A percentile compares a stretch with the other conserved stretches of the same genome.
phyloP scores from a whole-genome alignment of 768 basidiomycete genomes.

The Inosperma sp. region DNA sequence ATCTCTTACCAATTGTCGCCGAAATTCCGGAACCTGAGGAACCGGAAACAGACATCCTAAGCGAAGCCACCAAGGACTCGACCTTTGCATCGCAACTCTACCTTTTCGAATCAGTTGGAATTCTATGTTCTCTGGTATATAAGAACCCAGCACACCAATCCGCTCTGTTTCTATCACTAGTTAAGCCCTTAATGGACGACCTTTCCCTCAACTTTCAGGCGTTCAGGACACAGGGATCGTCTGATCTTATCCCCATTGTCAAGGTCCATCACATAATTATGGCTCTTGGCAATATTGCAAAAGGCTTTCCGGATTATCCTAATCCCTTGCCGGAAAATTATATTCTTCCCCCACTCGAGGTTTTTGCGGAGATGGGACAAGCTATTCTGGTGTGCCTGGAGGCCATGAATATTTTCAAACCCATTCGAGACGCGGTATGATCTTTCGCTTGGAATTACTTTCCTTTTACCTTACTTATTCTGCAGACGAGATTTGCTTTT shows the following conservation, averaged over 20 bases:
- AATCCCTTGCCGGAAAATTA: constrained; percentile 61
- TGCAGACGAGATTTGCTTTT: constrained; percentile 87
- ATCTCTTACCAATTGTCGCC: constrained; percentile 71
- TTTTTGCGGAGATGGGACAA: constrained; percentile 83
- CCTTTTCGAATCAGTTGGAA: constrained; percentile 89
- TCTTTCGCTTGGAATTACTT: not conserved
- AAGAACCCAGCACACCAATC: constrained; percentile 65
- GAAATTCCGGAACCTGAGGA: constrained; percentile 76
- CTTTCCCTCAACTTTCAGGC: constrained; percentile 55
- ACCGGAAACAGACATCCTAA: constrained; percentile 63
- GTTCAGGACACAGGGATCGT: constrained; percentile 47
- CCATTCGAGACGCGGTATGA: constrained; percentile 88
- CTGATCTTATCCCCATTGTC: constrained; percentile 75
- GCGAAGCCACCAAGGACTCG: constrained; percentile 74
- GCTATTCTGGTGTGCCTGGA: constrained; percentile 84
- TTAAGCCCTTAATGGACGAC: constrained; percentile 77
- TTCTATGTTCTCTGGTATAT: constrained; percentile 71
- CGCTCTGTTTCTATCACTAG: constrained; percentile 65
- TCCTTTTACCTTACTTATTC: not conserved
- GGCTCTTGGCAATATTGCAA: constrained; percentile 91
- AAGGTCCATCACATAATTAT: constrained; percentile 90
- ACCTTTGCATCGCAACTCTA: constrained; percentile 89
- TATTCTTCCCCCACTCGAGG: constrained; percentile 64
- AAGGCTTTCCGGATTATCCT: constrained; percentile 93
- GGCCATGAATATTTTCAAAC: constrained; percentile 80